Evolutionary conservation across 371 early-diverging fungal species (phyloP).

Genomic region (Coemansia sp.): DNA sequence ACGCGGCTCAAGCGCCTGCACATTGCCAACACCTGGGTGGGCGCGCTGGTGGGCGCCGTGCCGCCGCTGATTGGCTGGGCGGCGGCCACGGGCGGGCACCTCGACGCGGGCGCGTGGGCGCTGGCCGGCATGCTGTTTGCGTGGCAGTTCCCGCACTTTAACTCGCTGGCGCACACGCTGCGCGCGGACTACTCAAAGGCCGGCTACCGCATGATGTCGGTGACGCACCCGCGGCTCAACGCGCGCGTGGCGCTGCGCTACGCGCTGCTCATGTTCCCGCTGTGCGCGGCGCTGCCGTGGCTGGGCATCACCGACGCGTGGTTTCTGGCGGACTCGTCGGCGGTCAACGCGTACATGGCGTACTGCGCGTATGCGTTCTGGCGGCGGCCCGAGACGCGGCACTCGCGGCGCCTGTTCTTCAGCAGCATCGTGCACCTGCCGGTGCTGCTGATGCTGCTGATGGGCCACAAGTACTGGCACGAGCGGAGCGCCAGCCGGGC

Average conservation of each 20-base stretch:
- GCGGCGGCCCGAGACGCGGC: constrained; percentile 72
- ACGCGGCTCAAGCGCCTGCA: constrained; percentile 94
- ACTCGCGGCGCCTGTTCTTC: constrained; percentile 87
- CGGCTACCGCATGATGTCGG: constrained; percentile 95
- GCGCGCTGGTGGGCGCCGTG: constrained; percentile 93
- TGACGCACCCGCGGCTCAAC: constrained; percentile 83
- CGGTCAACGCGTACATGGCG: constrained; percentile 73
- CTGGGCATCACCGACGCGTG: constrained; percentile 77
- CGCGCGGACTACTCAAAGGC: constrained; percentile 94
- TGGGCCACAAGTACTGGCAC: constrained; percentile 72
- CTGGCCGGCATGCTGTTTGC: constrained; percentile 82
- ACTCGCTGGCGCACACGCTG: constrained; percentile 87
- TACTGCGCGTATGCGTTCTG: constrained; percentile 74
- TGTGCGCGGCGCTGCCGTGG: constrained; percentile 64
- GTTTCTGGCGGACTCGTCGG: constrained; percentile 75
- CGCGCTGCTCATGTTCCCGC: constrained; percentile 80
- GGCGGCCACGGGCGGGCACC: constrained; percentile 68
- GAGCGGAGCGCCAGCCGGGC: constrained; percentile 7
- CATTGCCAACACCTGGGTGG: constrained; percentile 94
- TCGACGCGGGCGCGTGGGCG: constrained; percentile 81
- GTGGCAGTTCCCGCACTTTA: constrained; percentile 99
- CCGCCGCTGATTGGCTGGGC: constrained; percentile 98
- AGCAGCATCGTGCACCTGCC: constrained; percentile 87
- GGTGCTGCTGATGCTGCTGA: constrained; percentile 76
- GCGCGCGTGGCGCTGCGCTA: constrained; percentile 86